Base-by-base conservation (phyloP, 768 basidiomycete genomes). In the Tylopilus subfusipes region DNA sequence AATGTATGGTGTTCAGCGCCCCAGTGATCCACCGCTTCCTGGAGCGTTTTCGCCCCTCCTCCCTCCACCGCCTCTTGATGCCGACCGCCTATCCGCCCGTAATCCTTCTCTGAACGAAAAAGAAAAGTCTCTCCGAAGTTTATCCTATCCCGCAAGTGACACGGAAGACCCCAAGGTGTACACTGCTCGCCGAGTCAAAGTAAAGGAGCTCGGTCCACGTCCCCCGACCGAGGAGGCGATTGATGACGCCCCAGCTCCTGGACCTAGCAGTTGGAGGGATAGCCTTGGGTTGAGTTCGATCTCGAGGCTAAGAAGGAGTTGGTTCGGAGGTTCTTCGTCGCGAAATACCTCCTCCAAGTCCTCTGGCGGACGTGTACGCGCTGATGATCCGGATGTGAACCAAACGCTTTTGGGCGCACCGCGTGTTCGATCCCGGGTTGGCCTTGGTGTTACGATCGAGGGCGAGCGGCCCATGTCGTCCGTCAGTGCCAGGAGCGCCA, bases 381-480 rank as follows among this genome's bases (percentile, higher is more conserved):
- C 52, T 13, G 80, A 82, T 36, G 83, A 85, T 39, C 21, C 73
- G 6, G 84, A 84, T 55, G 73, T 71, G 19, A 78, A 73, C 18
- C 73, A 72, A 36, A 72, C 74, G 0, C 60, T 75, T 47, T 67
- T 81, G 36, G 60, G 61, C 19, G 53, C 52, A 49, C 61, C 53
- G 1, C 64, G 44, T 46, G 48, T 29, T 39, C 68, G 60, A 53
- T 55, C 71, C 2, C 61, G 72, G 44, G 53, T 67, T 62, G 61
- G 74, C 58, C 57, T 77, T 29, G 78, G 77, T 22, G 58, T 75
- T 12, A 68, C 63, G 22, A 56, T 68, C 9, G 75, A 76, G 27
- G 77, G 75, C 8, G 66, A 68, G 4, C 78, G 87, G 5, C 87
- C 87, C 0, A 66, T 79, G 29, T 88, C 88, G 0, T 73, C 73